Evolutionary conservation across 1,139 yeast species (phyloP), one percentile per base, ranked within the genome.

Genomic region (Hemisphaericaspora subhashii): DNA sequence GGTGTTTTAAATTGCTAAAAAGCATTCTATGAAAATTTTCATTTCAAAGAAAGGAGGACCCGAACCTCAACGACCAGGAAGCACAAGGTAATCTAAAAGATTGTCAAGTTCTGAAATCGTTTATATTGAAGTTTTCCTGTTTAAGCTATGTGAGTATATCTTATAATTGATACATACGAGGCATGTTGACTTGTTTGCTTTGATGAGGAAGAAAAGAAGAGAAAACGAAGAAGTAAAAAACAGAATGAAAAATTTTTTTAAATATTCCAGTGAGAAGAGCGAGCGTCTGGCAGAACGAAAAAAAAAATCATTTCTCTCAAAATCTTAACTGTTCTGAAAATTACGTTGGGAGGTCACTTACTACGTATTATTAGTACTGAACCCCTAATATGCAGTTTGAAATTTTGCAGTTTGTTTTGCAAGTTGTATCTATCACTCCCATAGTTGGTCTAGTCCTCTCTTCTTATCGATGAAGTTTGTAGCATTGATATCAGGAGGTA

Each of bases 401-500:
- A 32, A 7, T 12, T 33, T 23, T 18, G 27, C 25, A 29, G 32
- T 29, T 29, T 29, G 18, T 5, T 13, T n/a, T 3, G 5, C 20
- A n/a, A n/a, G n/a, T n/a, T n/a, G n/a, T n/a, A n/a, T n/a, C n/a
- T n/a, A n/a, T n/a, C n/a, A n/a, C n/a, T n/a, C n/a, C n/a, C n/a
- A n/a, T n/a, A n/a, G n/a, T n/a, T n/a, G 26, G 3, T 11, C 26
- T 24, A 11, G 12, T 24, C 26, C 26, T 24, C 13, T 17, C 28
- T 26, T 15, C 11, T 12, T 22, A 23, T 22, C 12, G 21, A 92
- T 92, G 98, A 89, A 88, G 62, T 87, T 89, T 54, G 86, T 88
- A 28, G 98, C 96, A 0, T 70, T 92, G 31, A 81, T 92, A 1
- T 87, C 96, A 0, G 98, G 98, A 3, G 98, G 98, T 0, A 92